These are phyloP conservation scores for Sclerotinia subarctica DNA, from an alignment of 2,329 filamentous ascomycete species.

Conservation along the genomic window DNA sequence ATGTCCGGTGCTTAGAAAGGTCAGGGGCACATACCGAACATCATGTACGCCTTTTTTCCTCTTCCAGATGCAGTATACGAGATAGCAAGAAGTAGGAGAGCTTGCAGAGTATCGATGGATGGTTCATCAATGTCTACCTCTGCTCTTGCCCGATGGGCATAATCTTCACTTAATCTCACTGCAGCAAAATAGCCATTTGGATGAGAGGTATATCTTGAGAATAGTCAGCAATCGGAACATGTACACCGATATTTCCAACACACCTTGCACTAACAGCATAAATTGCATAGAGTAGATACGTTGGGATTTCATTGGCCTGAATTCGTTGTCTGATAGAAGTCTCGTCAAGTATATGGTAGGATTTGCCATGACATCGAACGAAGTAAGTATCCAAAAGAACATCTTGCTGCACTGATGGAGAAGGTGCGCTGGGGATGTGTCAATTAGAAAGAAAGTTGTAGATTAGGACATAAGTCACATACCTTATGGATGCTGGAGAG, in stretches of 20 bases:
- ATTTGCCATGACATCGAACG: slow-evolving; percentile 72
- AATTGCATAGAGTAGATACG: slow-evolving; percentile 53
- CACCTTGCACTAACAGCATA: slow-evolving; percentile 63
- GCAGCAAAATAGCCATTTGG: slow-evolving; percentile 65
- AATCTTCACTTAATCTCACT: slow-evolving; percentile 67
- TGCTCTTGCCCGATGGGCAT: slow-evolving; percentile 64
- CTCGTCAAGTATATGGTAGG: slow-evolving; percentile 79
- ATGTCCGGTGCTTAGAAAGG: background rate
- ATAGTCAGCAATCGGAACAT: slow-evolving; percentile 25
- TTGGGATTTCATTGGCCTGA: slow-evolving; percentile 53
- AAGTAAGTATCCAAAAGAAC: slow-evolving; percentile 77
- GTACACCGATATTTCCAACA: slow-evolving; percentile 5
- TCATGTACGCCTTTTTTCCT: slow-evolving; percentile 84
- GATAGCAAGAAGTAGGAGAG: slow-evolving; percentile 70
- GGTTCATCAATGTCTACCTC: slow-evolving; percentile 78
- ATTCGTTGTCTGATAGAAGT: slow-evolving; percentile 67
- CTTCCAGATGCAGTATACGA: slow-evolving; percentile 74
- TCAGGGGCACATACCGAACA: slow-evolving; percentile 57
- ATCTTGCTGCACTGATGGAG: slow-evolving; percentile 53
- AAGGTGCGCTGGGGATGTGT: slow-evolving; percentile 43
- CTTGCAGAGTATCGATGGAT: slow-evolving; percentile 72
- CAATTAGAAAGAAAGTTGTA: background rate
- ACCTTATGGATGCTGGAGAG: slow-evolving; percentile 45
- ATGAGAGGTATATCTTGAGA: slow-evolving; percentile 64
- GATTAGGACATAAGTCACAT: slow-evolving; percentile 23